phyloP scores from a whole-genome alignment of 768 basidiomycete genomes.

The Favolaschia claudopus region DNA sequence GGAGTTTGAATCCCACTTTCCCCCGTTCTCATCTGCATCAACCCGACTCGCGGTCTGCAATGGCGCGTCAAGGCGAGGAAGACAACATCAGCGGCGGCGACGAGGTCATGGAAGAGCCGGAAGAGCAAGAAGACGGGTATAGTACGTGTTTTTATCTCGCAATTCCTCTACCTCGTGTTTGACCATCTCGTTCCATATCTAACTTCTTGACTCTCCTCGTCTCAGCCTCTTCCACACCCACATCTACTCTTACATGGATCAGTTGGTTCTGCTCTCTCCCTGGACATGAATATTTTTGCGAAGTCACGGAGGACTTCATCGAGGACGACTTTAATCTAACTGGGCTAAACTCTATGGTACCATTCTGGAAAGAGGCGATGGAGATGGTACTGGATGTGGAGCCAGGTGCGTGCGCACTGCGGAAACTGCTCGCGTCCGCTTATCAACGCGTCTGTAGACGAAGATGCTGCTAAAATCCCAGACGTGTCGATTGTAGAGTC shows the following conservation, averaged over 20 bases:
- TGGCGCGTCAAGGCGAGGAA: conserved; percentile 65
- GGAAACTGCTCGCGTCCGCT: conserved; percentile 20
- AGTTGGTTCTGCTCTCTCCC: conserved; percentile 96
- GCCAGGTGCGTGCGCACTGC: conserved; percentile 72
- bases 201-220: conserved; percentile 28
- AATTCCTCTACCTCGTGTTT: conserved; percentile 28
- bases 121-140: conserved; percentile 79
- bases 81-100: conserved; percentile 71
- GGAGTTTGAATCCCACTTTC: conserved; percentile 5
- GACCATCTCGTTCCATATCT: conserved; percentile 5
- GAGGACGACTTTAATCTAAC: conserved; percentile 99
- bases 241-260: conserved; percentile 94
- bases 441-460: conserved; percentile 57
- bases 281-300: conserved; percentile 97
- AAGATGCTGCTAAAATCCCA: conserved; percentile 95
- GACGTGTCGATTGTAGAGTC: conserved; percentile 99
- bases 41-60: conserved; percentile 26
- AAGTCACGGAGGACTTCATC: conserved; percentile 98
- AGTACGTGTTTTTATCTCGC: conserved; percentile 59
- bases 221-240: conserved; percentile 89
- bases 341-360: conserved; percentile 93
- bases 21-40: neutral
- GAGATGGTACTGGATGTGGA: conserved; percentile 99
- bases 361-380: conserved; percentile 99
- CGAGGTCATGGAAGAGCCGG: conserved; percentile 85